Base-by-base conservation (phyloP, 2,329 filamentous ascomycete species). In the Cladosporium sp. region DNA sequence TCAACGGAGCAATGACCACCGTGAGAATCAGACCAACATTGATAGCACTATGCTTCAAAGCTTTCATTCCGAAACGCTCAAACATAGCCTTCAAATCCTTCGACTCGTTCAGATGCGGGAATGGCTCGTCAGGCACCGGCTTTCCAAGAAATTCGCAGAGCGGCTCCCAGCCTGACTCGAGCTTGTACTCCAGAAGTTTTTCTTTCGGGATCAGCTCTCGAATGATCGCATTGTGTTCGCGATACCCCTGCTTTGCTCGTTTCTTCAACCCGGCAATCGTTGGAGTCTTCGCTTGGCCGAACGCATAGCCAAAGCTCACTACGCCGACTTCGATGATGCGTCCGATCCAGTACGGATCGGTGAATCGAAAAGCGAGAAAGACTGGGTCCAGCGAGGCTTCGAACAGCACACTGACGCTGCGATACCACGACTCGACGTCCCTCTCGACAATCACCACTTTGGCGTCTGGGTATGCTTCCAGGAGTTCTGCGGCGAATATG, bases 381-480 rank as follows among this genome's bases (percentile, higher is more conserved):
- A 51, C 25, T 3, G 57, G 57, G 8, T 39, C 57, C 5, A 59
- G 57, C 16, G 57, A 59, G 3, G 39, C 34, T 21, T 21, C 57
- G 21, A 59, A 59, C 57, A 59, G 32, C 1, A 28, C 51, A n/a
- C 18, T 57, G 56, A 61, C 13, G 46, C 39, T 58, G 25, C 64
- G 18, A 43, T 67, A 71, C 74, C 75, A 77, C 0, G 49, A 23
- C 0, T 75, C 70, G 5, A 71, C 48, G 80, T 90, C 88, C 74
- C 86, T 88, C 21, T 89, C 85, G 56, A 86, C 86, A 6, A 70
- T 49, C 16, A 70, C 49, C 8, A 70, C 65, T 57, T 70, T 70
- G 18, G 70, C 70, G 5, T 70, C 67, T 13, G 70, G 69, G 57
- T 72, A 72, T 6, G 68, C 67, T 14, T 58, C 25, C 21, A 68